phyloP scores from a whole-genome alignment of 305 asterid genomes.

The Fraxinus floribunda region DNA sequence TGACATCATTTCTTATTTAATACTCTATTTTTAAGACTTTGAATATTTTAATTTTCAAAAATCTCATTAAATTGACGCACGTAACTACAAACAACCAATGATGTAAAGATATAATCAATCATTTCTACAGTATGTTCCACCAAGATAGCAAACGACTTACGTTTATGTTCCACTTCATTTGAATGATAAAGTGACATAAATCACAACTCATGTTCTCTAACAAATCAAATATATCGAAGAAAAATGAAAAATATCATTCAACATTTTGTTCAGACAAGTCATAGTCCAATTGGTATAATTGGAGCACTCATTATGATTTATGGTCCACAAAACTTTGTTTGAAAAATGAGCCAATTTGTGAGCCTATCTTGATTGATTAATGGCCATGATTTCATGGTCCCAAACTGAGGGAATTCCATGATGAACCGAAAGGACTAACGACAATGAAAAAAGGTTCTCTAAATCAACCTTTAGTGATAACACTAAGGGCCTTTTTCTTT shows the following conservation, averaged over 20 bases:
- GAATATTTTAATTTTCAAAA: neutral
- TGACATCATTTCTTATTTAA: neutral
- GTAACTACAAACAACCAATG: neutral
- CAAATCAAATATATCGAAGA: neutral
- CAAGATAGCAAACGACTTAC: neutral
- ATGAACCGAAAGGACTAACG: constrained; percentile 17
- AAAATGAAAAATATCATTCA: no score
- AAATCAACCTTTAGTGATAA: constrained; percentile 22
- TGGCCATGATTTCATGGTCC: constrained; percentile 20
- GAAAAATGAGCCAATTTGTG: neutral
- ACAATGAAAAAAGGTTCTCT: neutral
- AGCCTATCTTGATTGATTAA: neutral
- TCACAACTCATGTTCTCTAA: neutral
- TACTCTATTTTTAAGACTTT: neutral
- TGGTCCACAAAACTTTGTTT: constrained; percentile 1
- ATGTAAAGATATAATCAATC: neutral
- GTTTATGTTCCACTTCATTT: neutral
- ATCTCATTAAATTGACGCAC: neutral
- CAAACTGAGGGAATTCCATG: neutral
- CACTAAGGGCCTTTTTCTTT: neutral
- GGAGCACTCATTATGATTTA: constrained; percentile 11
- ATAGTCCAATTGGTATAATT: neutral
- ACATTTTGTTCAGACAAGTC: neutral
- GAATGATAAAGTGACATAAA: neutral
- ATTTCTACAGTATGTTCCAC: neutral